A percentile compares a stretch with the other conserved stretches of the same genome.
These are phyloP conservation scores for Polygonum maritimum DNA, from an alignment of 148 eudicot species.

Conservation along the genomic window DNA sequence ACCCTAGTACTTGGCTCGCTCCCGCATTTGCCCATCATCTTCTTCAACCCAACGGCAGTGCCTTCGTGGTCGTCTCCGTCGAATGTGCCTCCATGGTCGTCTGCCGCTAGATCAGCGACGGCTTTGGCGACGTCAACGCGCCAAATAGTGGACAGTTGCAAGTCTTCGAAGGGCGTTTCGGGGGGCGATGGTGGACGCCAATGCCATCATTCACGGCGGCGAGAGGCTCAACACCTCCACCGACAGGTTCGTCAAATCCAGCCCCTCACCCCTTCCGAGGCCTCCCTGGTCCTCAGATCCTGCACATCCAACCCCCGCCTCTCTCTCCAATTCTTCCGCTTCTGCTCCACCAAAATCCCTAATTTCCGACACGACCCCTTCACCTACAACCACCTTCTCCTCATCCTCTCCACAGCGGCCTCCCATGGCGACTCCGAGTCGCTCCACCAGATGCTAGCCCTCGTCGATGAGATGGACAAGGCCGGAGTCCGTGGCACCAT, in stretches of 20 bases:
- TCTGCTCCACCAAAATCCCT: slow-evolving; percentile 49
- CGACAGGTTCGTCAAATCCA: slow-evolving; percentile 60
- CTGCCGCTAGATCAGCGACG: too few species aligned
- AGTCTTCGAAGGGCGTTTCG: slow-evolving; percentile 52
- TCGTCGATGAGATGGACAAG: slow-evolving; percentile 52
- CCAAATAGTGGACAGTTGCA: slow-evolving; percentile 30
- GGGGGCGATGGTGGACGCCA: slow-evolving; percentile 94
- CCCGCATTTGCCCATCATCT: too few species aligned
- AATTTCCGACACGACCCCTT: slow-evolving; percentile 58
- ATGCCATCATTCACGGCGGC: slow-evolving; percentile 76
- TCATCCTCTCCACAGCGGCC: slow-evolving; percentile 40
- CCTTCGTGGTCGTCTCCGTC: too few species aligned
- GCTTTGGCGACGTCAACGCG: too few species aligned
- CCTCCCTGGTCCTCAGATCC: slow-evolving; percentile 64
- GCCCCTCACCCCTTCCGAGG: slow-evolving; percentile 60
- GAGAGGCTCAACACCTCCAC: slow-evolving; percentile 36
- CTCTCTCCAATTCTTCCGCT: slow-evolving; percentile 62
- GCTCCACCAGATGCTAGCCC: slow-evolving; percentile 17
- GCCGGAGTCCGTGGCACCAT: slow-evolving; percentile 46
- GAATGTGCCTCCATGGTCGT: too few species aligned
- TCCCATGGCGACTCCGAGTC: slow-evolving; percentile 23
- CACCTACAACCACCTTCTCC: slow-evolving; percentile 62
- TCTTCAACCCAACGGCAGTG: too few species aligned
- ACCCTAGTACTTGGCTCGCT: too few species aligned
- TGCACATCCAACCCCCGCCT: slow-evolving; percentile 33